Evolutionary conservation across 140 eudicot species (phyloP).

Genomic region (Erigeron philadelphicus): DNA sequence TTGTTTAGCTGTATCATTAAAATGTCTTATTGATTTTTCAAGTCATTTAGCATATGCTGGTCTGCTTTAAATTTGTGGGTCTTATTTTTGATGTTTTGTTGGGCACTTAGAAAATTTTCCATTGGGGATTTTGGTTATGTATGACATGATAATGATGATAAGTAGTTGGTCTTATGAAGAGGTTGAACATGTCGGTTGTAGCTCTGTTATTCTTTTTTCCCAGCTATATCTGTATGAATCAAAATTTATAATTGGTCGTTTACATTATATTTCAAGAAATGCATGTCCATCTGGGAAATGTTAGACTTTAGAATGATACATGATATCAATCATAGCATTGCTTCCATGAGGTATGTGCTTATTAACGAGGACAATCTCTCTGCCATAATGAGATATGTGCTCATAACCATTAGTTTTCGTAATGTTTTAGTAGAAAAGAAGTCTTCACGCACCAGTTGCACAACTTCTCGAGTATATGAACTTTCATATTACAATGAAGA

Average conservation of each 20-base stretch:
- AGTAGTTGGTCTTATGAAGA: conserved; percentile 27
- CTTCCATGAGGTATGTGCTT: neutral
- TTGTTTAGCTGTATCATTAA: conserved; percentile 25
- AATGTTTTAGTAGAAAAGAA: too few species aligned
- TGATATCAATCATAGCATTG: neutral
- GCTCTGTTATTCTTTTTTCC: neutral
- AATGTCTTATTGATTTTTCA: conserved; percentile 10
- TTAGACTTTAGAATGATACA: neutral
- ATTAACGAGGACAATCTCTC: neutral
- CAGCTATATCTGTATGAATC: neutral
- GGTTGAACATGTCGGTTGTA: conserved; percentile 19
- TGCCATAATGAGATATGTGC: neutral
- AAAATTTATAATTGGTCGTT: neutral
- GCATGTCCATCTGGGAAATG: neutral
- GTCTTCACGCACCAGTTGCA: too few species aligned
- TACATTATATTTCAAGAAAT: neutral
- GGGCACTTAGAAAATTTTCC: conserved; percentile 30
- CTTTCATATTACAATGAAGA: too few species aligned
- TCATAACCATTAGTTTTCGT: too few species aligned
- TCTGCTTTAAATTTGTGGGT: conserved; percentile 18
- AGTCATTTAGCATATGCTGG: conserved; percentile 24
- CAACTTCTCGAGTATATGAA: too few species aligned
- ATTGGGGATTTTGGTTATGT: conserved; percentile 26
- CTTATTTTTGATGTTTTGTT: conserved; percentile 33
- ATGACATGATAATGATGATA: conserved; percentile 30